Conservation (phyloP, 371 early-diverging fungal species). For the Rhizopus delemar region DNA sequence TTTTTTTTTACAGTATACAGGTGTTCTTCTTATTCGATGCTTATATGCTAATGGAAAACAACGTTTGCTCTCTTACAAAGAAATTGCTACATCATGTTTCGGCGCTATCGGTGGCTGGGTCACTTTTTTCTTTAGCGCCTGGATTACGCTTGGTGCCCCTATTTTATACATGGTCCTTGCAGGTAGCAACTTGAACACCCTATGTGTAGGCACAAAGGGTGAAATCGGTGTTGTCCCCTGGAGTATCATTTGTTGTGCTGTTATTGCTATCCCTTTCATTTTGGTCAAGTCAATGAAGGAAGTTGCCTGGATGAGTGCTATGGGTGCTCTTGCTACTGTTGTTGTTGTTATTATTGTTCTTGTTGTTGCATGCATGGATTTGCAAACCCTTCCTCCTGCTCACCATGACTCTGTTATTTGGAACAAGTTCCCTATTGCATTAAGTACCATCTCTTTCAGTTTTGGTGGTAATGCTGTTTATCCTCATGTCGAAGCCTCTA, state of each 20-base stretch:
- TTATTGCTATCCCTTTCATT: constrained; percentile 54
- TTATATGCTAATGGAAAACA: constrained; percentile 35
- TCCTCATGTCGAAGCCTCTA: constrained; percentile 82
- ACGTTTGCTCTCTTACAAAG: constrained; percentile 43
- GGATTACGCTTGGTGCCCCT: constrained; percentile 58
- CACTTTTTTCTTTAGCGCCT: constrained; percentile 57
- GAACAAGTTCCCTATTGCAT: constrained; percentile 55
- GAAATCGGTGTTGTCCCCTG: constrained; percentile 42
- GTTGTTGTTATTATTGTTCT: constrained; percentile 47
- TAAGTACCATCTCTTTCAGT: constrained; percentile 71
- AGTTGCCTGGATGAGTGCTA: constrained; percentile 58
- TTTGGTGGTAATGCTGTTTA: constrained; percentile 84
- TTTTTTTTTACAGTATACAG: constrained; percentile 23
- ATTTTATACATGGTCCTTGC: constrained; percentile 60
- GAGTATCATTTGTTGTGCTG: constrained; percentile 66
- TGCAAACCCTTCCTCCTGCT: constrained; percentile 22
- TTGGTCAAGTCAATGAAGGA: constrained; percentile 61
- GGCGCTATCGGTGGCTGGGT: constrained; percentile 43
- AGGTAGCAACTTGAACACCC: constrained; percentile 52
- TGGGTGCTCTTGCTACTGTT: constrained; percentile 56
- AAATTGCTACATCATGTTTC: constrained; percentile 37
- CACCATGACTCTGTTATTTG: constrained; percentile 50
- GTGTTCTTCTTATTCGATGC: constrained; percentile 34
- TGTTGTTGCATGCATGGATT: constrained; percentile 36
- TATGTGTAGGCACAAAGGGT: constrained; percentile 53